A percentile compares a stretch with the other conserved stretches of the same genome.
phyloP scores from a whole-genome alignment of 192 early-diverging fungal species.

The Coemansia guatemalensis region DNA sequence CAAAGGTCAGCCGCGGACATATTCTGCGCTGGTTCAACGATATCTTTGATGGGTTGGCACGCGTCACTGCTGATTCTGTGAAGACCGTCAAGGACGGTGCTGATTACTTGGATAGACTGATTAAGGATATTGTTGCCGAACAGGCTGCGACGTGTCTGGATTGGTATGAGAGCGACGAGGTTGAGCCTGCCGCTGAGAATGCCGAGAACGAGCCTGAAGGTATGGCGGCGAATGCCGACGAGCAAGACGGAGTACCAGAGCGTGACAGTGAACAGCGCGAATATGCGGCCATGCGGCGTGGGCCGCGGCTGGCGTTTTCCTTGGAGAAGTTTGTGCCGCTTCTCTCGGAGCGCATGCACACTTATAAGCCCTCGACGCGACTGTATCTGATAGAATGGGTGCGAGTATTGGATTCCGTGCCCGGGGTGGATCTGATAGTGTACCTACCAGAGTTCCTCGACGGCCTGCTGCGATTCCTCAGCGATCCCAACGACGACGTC shows the following conservation, averaged over 20 bases:
- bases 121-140: constrained; percentile 97
- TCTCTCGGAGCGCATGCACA: constrained; percentile 87
- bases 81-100: constrained; percentile 92
- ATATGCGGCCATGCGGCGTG: neutral
- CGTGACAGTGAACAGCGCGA: too few relatives aligned
- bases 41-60: constrained; percentile 94
- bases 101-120: constrained; percentile 88
- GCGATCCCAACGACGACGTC: constrained; percentile 89
- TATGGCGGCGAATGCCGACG: neutral
- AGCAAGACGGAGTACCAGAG: too few relatives aligned
- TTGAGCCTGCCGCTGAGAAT: neutral
- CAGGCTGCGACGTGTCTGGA: constrained; percentile 73
- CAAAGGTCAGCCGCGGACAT: constrained; percentile 88
- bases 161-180: constrained; percentile 41
- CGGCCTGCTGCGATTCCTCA: constrained; percentile 85
- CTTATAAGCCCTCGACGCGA: constrained; percentile 84
- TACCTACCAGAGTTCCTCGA: constrained; percentile 94
- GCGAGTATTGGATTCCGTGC: constrained; percentile 85
- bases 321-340: constrained; percentile 93
- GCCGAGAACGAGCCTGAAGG: neutral
- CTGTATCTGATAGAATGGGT: constrained; percentile 97
- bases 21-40: constrained; percentile 93
- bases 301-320: constrained; percentile 70
- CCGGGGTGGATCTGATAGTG: constrained; percentile 88
- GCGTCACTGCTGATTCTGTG: constrained; percentile 85